Evolutionary conservation across 768 basidiomycete species (phyloP).

Genomic region (Russula ochroleuca): DNA sequence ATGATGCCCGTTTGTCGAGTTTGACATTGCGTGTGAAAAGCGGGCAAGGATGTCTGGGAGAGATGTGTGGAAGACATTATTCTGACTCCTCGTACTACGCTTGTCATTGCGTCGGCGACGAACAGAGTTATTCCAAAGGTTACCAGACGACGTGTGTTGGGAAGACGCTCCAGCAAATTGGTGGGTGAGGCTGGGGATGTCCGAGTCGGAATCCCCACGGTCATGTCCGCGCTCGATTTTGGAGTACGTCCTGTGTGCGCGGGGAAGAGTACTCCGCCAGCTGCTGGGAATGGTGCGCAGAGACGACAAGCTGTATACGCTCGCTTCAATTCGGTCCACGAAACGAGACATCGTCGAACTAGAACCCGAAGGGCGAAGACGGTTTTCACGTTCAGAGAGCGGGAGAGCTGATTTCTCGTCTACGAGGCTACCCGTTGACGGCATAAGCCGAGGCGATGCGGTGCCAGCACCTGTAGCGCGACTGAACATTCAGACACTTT

Average conservation of each 20-base stretch:
- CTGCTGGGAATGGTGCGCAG: constrained; percentile 14
- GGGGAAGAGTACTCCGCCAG: constrained; percentile 7
- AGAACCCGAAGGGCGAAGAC: not conserved
- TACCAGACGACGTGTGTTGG: not conserved
- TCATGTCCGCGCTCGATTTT: constrained; percentile 2
- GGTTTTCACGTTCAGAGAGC: not conserved
- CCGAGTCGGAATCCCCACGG: not conserved
- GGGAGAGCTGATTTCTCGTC: not conserved
- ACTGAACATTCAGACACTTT: not conserved
- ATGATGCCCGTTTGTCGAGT: not conserved
- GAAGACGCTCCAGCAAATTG: not conserved
- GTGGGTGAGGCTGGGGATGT: not conserved
- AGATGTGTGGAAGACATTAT: not conserved
- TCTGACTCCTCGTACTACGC: not conserved
- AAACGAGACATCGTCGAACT: constrained; percentile 5
- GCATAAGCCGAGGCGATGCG: not conserved
- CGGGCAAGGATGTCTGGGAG: not conserved
- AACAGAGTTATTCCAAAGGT: not conserved
- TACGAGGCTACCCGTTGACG: not conserved
- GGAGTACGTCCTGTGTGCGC: not conserved
- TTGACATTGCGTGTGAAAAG: not conserved
- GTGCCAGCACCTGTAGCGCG: not conserved
- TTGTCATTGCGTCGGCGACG: not conserved
- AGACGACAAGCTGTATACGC: constrained; percentile 2
- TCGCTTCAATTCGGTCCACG: constrained; percentile 6